phyloP scores from a whole-genome alignment of 331 rosid species.

The Quercus phellos region DNA sequence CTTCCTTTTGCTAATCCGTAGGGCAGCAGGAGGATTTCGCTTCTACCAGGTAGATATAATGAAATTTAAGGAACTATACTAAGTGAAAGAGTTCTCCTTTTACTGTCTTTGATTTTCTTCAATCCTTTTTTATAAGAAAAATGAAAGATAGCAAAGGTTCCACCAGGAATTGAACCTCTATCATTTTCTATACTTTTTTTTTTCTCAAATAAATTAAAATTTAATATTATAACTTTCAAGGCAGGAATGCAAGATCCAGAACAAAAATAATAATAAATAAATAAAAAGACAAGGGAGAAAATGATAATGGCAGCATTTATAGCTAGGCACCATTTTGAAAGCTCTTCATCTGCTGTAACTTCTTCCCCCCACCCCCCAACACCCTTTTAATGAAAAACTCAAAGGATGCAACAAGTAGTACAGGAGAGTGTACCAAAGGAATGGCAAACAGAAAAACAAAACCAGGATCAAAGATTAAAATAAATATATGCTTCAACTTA shows the following conservation, averaged over 20 bases:
- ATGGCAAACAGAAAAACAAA: neutral
- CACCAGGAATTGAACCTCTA: too few species aligned
- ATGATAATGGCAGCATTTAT: neutral
- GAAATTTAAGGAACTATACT: too few species aligned
- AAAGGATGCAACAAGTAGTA: neutral
- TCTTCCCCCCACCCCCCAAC: neutral
- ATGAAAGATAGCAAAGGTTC: too few species aligned
- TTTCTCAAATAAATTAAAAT: neutral
- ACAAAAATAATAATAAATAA: neutral
- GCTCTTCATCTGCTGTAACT: neutral
- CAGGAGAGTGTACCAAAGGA: neutral
- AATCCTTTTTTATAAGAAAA: neutral
- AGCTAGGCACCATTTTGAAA: neutral
- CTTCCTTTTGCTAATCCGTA: neutral
- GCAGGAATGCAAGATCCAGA: too few species aligned
- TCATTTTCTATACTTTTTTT: neutral
- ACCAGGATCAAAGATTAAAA: too few species aligned
- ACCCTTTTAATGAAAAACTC: neutral
- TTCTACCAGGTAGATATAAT: too few species aligned
- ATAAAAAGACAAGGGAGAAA: neutral
- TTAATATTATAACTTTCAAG: neutral
- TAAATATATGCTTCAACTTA: too few species aligned
- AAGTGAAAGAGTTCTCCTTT: too few species aligned
- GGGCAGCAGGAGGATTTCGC: too few species aligned
- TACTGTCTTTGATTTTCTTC: neutral